Evolutionary conservation across 768 basidiomycete species (phyloP).

Genomic region (Amanita thiersii): DNA sequence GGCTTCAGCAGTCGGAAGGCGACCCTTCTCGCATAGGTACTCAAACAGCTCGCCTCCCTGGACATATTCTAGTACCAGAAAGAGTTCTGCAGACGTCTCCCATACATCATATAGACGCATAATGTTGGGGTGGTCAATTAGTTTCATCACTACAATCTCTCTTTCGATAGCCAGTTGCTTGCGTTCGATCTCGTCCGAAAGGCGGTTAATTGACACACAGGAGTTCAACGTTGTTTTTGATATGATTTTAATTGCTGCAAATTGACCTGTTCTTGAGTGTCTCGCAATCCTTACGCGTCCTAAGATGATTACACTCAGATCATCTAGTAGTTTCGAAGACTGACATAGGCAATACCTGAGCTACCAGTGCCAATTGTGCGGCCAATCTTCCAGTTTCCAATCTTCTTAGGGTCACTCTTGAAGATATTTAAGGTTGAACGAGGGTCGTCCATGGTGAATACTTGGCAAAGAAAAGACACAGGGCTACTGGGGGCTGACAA

Average conservation of each 20-base stretch:
- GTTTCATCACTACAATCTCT: constrained; percentile 97
- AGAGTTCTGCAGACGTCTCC: constrained; percentile 87
- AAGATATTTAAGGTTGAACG: not conserved
- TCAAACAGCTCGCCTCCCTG: constrained; percentile 95
- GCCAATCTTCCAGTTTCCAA: constrained; percentile 80
- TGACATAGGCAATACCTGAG: constrained; percentile 43
- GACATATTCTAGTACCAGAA: constrained; percentile 90
- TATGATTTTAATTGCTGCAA: constrained; percentile 93
- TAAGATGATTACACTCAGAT: constrained; percentile 20
- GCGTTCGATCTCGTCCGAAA: constrained; percentile 70
- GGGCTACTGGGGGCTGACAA: constrained; percentile 5
- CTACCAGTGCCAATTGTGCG: constrained; percentile 77
- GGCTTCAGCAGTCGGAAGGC: constrained; percentile 63
- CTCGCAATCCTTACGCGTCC: constrained; percentile 88
- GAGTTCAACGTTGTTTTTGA: constrained; percentile 67
- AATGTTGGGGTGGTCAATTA: constrained; percentile 92
- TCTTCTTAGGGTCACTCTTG: constrained; percentile 49
- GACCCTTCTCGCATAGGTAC: constrained; percentile 74
- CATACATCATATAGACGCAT: constrained; percentile 94
- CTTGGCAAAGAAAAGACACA: not conserved
- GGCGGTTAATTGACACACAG: constrained; percentile 56
- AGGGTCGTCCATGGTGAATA: not conserved
- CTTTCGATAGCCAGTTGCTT: constrained; percentile 77
- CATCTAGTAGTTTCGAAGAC: not conserved
- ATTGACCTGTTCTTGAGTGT: constrained; percentile 80